Percentiles rank a stretch among this genome's conserved stretches.
phyloP scores from a whole-genome alignment of 371 early-diverging fungal genomes.

The Dichotomocladium elegans region DNA sequence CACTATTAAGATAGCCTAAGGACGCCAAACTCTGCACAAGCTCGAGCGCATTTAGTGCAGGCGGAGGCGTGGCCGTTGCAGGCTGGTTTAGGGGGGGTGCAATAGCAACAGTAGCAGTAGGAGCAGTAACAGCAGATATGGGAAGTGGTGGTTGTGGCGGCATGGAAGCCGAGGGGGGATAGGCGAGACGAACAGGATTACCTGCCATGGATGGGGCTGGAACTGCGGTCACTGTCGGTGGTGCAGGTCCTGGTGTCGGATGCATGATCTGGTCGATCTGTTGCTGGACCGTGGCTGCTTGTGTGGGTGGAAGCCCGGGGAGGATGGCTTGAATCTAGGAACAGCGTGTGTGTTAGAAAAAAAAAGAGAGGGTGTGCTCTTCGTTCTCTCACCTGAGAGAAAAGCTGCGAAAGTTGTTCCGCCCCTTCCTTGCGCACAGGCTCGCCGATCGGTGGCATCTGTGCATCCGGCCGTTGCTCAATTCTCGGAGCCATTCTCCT shows the following conservation, averaged over 20 bases:
- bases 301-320: constrained; percentile 34
- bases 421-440: background rate
- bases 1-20: constrained; percentile 25
- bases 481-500: background rate
- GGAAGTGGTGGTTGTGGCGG: constrained; percentile 3
- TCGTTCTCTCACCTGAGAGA: constrained; percentile 23
- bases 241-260: constrained; percentile 5
- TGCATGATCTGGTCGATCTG: constrained; percentile 25
- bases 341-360: too few species aligned
- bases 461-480: constrained; percentile 6
- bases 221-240: constrained; percentile 18
- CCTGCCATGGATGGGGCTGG: constrained; percentile 3
- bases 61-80: too few species aligned
- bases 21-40: constrained; percentile 37
- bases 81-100: too few species aligned
- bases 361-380: background rate
- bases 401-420: constrained; percentile 26
- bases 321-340: constrained; percentile 42
- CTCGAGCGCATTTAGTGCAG: constrained; percentile 23
- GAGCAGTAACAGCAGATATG: background rate
- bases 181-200: background rate
- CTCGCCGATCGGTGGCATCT: background rate
- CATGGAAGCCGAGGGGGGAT: background rate
- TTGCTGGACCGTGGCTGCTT: constrained; percentile 34
- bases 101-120: too few species aligned